phyloP scores from a whole-genome alignment of 768 basidiomycete genomes.

The Neoboletus magnificus region DNA sequence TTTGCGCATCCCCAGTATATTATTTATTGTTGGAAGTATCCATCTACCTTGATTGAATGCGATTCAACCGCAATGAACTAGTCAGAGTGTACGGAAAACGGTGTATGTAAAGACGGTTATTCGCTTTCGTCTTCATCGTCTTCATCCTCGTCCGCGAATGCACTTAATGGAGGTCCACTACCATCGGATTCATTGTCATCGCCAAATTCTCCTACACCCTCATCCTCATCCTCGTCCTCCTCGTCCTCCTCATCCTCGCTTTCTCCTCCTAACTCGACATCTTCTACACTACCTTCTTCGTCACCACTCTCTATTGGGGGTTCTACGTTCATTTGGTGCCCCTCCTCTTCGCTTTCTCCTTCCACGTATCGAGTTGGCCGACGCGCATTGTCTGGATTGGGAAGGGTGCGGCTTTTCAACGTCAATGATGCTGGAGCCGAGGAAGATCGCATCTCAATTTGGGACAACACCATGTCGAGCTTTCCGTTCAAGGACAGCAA shows the following conservation, averaged over 20 bases:
- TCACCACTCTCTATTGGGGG: constrained; percentile 61
- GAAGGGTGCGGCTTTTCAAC: constrained; percentile 38
- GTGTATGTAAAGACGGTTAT: constrained; percentile 10
- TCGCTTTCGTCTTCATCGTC: constrained; percentile 54
- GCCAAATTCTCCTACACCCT: constrained; percentile 38
- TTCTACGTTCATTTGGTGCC: constrained; percentile 55
- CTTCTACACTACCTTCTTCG: constrained; percentile 74
- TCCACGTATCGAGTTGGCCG: constrained; percentile 61
- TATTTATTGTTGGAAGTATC: constrained; percentile 1
- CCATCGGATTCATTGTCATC: constrained; percentile 42
- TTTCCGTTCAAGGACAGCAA: constrained; percentile 84
- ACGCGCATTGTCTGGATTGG: constrained; percentile 37
- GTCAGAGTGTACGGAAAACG: not conserved
- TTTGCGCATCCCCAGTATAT: not conserved
- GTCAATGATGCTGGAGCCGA: constrained; percentile 55
- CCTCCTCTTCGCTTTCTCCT: constrained; percentile 74
- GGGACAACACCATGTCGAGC: constrained; percentile 90
- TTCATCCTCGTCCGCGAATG: constrained; percentile 61
- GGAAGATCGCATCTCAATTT: constrained; percentile 87
- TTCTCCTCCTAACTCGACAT: constrained; percentile 68
- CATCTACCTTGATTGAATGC: not conserved
- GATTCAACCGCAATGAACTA: not conserved
- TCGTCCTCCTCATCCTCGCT: constrained; percentile 53
- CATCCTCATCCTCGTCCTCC: constrained; percentile 42
- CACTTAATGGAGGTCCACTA: constrained; percentile 41